Base-by-base conservation (phyloP, 495 filamentous ascomycete species). In the Aspergillus incahuasiensis region DNA sequence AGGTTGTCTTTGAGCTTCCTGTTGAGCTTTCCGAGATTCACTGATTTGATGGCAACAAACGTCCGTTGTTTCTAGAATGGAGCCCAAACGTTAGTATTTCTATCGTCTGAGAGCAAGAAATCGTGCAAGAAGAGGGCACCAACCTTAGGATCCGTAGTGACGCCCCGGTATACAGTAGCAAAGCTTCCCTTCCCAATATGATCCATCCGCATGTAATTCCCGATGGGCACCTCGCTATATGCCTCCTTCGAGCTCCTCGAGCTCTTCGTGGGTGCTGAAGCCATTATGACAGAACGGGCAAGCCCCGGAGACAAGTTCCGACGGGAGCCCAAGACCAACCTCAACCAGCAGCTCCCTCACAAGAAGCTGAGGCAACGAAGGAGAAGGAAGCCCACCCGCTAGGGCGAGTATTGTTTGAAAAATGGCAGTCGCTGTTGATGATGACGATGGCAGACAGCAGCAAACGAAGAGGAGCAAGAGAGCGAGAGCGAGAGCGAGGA, bases 131-230 rank as follows among this genome's bases (percentile, higher is more conserved):
- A 19, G 18, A 42, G 20, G 30, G 18, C 8, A 6, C 21, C 41
- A 60, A 81, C 87, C 75, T 75, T 15, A 35, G 6, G 6, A 5
- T 7, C 91, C 71, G 85, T 86, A 68, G 94, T 89, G 40, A 84
- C 82, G 62, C 89, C 92, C 68, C 86, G 83, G 68, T 91, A 97
- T 58, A 97, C 92, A 52, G 89, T 90, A 55, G 92, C 92, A 77
- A 97, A 97, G 80, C 92, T 97, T 38, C 92, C 92, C 75, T 89
- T 90, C 48, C 92, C 92, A 63, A 97, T 95, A 74, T 96, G 86
- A 51, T 87, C 84, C 57, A 88, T 78, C 63, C 90, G 81, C 56
- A 79, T 79, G 66, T 92, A 97, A 54, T 80, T 78, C 41, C 91
- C 91, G 64, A 96, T 82, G 41, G 82, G 71, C 77, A 85, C 81